Conservation (phyloP, 2,329 filamentous ascomycete species). For the Beauveria brongniartii region DNA sequence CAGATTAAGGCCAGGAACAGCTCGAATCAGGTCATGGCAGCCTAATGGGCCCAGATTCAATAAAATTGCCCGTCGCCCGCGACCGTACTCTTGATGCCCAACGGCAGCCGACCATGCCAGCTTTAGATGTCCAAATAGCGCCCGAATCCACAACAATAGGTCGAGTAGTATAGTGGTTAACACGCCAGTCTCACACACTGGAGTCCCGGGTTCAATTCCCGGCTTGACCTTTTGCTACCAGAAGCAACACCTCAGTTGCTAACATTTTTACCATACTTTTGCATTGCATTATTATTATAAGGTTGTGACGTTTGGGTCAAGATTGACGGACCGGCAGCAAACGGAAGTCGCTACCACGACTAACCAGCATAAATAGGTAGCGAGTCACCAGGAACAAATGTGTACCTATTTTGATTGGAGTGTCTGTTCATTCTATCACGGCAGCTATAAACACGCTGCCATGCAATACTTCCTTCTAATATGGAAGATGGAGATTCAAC, state of each 20-base stretch:
- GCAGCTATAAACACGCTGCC: neutral
- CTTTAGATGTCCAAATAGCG: neutral
- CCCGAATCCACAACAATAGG: neutral
- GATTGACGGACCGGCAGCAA: neutral
- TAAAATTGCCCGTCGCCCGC: neutral
- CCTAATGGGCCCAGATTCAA: neutral
- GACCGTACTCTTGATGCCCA: neutral
- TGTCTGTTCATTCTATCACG: neutral
- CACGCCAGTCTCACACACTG: slow-evolving; percentile 16
- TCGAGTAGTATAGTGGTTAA: slow-evolving; percentile 18
- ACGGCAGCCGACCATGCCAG: neutral
- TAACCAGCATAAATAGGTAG: neutral
- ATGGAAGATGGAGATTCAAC: neutral
- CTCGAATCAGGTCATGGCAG: neutral
- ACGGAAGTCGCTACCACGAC: neutral
- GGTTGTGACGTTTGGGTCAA: neutral
- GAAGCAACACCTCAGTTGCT: too few species aligned
- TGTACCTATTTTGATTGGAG: neutral
- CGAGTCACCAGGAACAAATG: neutral
- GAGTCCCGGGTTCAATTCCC: slow-evolving; percentile 18
- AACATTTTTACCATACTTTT: neutral
- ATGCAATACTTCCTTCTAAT: neutral
- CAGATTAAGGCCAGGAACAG: too few species aligned
- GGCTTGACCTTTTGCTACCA: slow-evolving; percentile 4
- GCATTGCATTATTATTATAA: neutral